These are phyloP conservation scores for Aspergillus clavatus DNA, from an alignment of 2,329 filamentous ascomycete species.

Conservation along the genomic window DNA sequence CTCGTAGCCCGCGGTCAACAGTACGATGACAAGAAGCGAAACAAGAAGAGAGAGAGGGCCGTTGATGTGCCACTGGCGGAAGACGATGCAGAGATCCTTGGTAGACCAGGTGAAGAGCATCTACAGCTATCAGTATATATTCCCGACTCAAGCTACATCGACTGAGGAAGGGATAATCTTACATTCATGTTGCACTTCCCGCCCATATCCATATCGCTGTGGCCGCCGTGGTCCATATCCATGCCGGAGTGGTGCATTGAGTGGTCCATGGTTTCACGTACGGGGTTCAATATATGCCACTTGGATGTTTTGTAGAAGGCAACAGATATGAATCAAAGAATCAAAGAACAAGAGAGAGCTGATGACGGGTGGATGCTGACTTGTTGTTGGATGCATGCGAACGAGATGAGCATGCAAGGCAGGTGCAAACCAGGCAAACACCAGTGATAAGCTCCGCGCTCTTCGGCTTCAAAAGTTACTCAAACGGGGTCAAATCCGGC, in stretches of 20 bases:
- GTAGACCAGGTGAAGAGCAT: conserved; percentile 99
- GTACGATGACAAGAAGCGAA: conserved; percentile 76
- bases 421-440: conserved; percentile 37
- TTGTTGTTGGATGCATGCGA: conserved; percentile 4
- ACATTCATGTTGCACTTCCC: conserved; percentile 88
- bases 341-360: neutral
- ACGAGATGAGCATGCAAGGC: conserved; percentile 11
- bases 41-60: conserved; percentile 69
- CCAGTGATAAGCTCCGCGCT: conserved; percentile 20
- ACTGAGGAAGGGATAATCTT: conserved; percentile 30
- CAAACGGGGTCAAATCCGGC: neutral
- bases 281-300: neutral
- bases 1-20: conserved; percentile 89
- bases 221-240: conserved; percentile 44
- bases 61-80: conserved; percentile 81
- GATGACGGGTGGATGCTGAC: neutral
- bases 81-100: conserved; percentile 90
- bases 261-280: conserved; percentile 30
- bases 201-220: conserved; percentile 56
- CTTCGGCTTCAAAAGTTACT: neutral
- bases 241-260: conserved; percentile 29
- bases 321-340: neutral
- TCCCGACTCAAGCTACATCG: neutral
- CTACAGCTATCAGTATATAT: conserved; percentile 46
- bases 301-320: neutral